Evolutionary conservation across 192 early-diverging fungal genomes (phyloP).

Genomic region (Thoreauomyces humboldtii): DNA sequence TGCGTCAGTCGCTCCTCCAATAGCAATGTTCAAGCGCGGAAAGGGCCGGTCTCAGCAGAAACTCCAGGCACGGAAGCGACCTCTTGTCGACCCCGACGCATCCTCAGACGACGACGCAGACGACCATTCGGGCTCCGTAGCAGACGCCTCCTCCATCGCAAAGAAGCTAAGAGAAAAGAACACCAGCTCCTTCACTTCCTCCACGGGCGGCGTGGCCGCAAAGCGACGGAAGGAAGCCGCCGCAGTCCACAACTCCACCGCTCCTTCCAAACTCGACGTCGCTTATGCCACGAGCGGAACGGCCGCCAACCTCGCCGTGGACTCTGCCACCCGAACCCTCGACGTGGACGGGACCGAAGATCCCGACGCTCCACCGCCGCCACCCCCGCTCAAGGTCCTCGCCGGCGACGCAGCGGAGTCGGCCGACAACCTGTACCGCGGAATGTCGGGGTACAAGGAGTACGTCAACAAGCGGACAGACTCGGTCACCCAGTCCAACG

Average conservation of each 20-base stretch:
- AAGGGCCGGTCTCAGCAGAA: not conserved
- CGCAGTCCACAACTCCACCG: not conserved
- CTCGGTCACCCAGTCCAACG: constrained; percentile 54
- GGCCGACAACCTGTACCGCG: constrained; percentile 61
- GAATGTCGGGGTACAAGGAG: constrained; percentile 67
- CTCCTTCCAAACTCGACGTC: constrained; percentile 8
- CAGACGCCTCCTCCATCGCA: constrained; percentile 20
- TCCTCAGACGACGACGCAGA: not conserved
- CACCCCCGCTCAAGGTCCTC: constrained; percentile 15
- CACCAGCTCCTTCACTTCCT: not conserved
- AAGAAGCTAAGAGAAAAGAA: constrained; percentile 2
- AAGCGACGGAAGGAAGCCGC: constrained; percentile 26
- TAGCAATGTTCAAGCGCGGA: constrained; percentile 4
- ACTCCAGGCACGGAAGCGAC: not conserved
- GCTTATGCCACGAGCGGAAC: constrained; percentile 35
- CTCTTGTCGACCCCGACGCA: too few relatives aligned
- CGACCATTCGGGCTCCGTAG: not conserved
- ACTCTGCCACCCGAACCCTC: constrained; percentile 46
- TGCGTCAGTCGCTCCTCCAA: not conserved
- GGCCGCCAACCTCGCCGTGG: constrained; percentile 35
- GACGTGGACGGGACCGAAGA: constrained; percentile 45
- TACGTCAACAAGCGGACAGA: constrained; percentile 59
- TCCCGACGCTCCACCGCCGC: not conserved
- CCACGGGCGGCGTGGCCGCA: not conserved
- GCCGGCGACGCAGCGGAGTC: constrained; percentile 39